Evolutionary conservation across 495 filamentous ascomycete genomes (phyloP), one percentile per base, ranked within the genome.

Genomic region (Hypoxylon trugodes): DNA sequence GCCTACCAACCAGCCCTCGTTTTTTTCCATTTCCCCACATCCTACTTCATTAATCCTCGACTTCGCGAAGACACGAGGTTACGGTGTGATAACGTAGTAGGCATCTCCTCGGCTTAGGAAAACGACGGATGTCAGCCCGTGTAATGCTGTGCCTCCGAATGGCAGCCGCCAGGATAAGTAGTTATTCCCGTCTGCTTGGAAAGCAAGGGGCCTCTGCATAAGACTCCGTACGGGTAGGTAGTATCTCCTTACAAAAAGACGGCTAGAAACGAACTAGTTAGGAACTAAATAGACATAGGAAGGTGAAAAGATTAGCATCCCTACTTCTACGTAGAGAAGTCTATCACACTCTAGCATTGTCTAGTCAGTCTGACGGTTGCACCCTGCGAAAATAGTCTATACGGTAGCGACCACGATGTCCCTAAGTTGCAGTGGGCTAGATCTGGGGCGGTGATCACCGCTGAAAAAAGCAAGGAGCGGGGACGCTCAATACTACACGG

Each of bases 1-100:
- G 36, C 32, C 32, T 22, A 24, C 49, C 36, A 52, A 54, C 63
- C 56, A 60, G 55, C 32, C 36, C n/a, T 15, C 26, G 45, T n/a
- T 28, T 30, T 59, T 60, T 60, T 45, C 43, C 5, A 28, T 54
- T 61, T 61, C 63, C 63, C 57, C 63, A 66, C 63, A 66, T 57
- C 46, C 43, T 61, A 59, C 55, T 37, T 56, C 53, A 26, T 47
- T 16, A 32, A 59, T 35, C 36, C 55, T 54, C 48, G 54, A 36
- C 15, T 50, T 54, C 41, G 35, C 33, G 33, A 58, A 28, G 54
- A 54, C 41, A 59, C 35, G 48, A 59, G 49, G 55, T 59, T 56
- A 40, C 62, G 43, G 47, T 45, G 42, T 54, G 21, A 21, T 21
- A 42, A 21, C 18, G 22, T 30, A 30, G n/a, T 46, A 25, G 42